Base-by-base conservation (phyloP, 2,329 filamentous ascomycete species). In the Thermoascus crustaceus region DNA sequence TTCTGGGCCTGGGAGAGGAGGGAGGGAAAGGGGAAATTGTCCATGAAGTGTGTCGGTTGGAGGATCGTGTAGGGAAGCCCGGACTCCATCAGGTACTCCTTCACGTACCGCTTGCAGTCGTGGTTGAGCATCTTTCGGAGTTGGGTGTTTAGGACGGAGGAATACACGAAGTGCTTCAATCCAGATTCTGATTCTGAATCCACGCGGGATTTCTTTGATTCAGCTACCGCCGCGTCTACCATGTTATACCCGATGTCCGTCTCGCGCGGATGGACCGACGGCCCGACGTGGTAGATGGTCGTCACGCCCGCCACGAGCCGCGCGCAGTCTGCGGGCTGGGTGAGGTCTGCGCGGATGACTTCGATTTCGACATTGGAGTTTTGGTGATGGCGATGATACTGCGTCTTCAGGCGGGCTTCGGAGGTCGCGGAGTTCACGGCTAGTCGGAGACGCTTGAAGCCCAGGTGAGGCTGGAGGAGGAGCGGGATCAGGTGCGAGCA, bases 161-260 rank as follows among this genome's bases (percentile, higher is more conserved):
- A 52, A 38, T 53, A 56, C 21, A 64, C 46, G 20, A 64, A 54
- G 32, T 65, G 61, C 37, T 50, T 47, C 42, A 61, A 54, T 2
- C 35, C 39, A 10, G 45, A 37, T 4, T 41, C 32, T 22, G 41
- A 35, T 7, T 41, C 38, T 33, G n/a, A 13, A 10, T 55, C 41
- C 7, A 40, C 21, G 1, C 50, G 31, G n/a, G n/a, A n/a, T n/a
- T n/a, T n/a, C n/a, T n/a, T n/a, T n/a, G n/a, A n/a, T n/a, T n/a
- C n/a, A n/a, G n/a, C n/a, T n/a, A n/a, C n/a, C 1, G 54, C 57
- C 8, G 58, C 55, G 24, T 65, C 58, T 39, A 65, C 48, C 44
- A 66, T 54, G 46, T 55, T 55, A 30, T 44, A 47, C 5, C 60
- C 58, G 6, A 57, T 48, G 29, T 55, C 42, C 0, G 46, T 47